Conservation (phyloP, 2,329 filamentous ascomycete species). For the Apiospora sp. region DNA sequence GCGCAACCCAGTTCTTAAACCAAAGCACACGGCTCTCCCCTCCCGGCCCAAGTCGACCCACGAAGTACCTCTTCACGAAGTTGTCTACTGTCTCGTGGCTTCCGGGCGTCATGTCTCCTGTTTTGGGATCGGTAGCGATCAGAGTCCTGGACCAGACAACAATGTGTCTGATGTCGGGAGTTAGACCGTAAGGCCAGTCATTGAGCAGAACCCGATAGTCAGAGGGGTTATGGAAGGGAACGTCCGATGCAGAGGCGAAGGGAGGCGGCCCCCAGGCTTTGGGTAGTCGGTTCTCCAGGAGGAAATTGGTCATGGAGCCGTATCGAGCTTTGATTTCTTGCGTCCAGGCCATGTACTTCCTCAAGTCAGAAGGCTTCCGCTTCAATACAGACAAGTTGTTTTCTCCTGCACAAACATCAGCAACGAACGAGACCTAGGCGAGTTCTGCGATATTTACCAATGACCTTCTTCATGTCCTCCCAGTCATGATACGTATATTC, state of each 20-base stretch:
- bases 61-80: slow-evolving; percentile 77
- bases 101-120: slow-evolving; percentile 75
- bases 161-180: slow-evolving; percentile 74
- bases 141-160: slow-evolving; percentile 91
- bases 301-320: slow-evolving; percentile 81
- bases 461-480: slow-evolving; percentile 74
- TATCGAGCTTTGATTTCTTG: slow-evolving; percentile 73
- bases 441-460: slow-evolving; percentile 55
- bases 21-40: slow-evolving; percentile 70
- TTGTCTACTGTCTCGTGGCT: slow-evolving; percentile 69
- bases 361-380: slow-evolving; percentile 80
- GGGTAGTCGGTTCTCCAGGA: slow-evolving; percentile 75
- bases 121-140: slow-evolving; percentile 74
- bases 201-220: slow-evolving; percentile 80
- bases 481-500: slow-evolving; percentile 77
- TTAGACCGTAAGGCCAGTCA: slow-evolving; percentile 92
- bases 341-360: slow-evolving; percentile 82
- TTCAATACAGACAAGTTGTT: slow-evolving; percentile 78
- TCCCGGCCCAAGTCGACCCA: slow-evolving; percentile 58
- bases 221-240: slow-evolving; percentile 61
- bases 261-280: slow-evolving; percentile 69
- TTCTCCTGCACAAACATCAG: slow-evolving; percentile 33
- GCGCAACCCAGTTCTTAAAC: slow-evolving; percentile 93
- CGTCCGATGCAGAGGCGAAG: slow-evolving; percentile 58
- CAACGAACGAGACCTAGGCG: background rate